These are phyloP conservation scores for Aureobasidium melanogenum DNA, from an alignment of 2,329 filamentous ascomycete species.

Conservation along the genomic window DNA sequence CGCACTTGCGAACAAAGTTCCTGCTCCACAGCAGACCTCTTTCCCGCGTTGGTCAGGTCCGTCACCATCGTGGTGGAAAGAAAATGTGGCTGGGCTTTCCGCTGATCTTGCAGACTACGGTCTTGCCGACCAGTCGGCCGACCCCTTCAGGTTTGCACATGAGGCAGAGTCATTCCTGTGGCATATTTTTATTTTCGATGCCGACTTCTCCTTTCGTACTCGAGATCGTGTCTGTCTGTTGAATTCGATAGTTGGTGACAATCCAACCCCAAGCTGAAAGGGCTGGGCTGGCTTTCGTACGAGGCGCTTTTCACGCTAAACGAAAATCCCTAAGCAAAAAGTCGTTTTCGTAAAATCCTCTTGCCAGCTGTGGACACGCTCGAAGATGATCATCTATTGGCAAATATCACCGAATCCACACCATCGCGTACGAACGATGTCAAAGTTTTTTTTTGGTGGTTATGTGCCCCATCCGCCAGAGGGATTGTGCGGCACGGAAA, in stretches of 20 bases:
- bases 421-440: not conserved
- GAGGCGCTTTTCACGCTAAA: constrained; percentile 1
- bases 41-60: not conserved
- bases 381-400: not conserved
- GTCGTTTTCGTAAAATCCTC: constrained; percentile 1
- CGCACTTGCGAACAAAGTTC: not conserved
- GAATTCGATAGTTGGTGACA: not conserved
- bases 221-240: not conserved
- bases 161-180: not conserved
- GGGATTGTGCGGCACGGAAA: not conserved
- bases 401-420: not conserved
- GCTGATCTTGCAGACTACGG: not conserved
- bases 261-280: not conserved
- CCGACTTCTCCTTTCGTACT: not conserved
- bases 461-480: not conserved
- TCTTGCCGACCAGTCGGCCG: not conserved
- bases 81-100: not conserved
- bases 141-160: not conserved
- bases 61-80: not conserved
- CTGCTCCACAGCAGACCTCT: not conserved
- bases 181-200: not conserved
- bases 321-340: not conserved
- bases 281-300: not conserved
- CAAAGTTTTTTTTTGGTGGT: not conserved
- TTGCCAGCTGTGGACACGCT: not conserved